These are phyloP conservation scores for Sporisorium reilianum DNA, from an alignment of 1,284 basidiomycete genomes.

Conservation along the genomic window DNA sequence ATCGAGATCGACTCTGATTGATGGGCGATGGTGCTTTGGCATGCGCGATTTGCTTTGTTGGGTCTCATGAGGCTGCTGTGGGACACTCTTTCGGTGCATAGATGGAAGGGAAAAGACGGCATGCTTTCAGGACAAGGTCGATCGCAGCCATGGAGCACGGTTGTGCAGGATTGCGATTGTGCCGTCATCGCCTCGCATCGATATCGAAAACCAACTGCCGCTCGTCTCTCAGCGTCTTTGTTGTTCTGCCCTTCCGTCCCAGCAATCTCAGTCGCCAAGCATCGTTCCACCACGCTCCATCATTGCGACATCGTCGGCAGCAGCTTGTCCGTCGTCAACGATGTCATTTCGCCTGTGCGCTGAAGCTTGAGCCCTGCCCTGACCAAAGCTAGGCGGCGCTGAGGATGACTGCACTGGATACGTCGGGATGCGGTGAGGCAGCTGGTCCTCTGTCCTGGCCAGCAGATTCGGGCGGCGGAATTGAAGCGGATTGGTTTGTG, in stretches of 20 bases:
- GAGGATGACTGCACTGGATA: background rate
- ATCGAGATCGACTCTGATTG: conserved; percentile 63
- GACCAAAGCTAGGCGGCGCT: background rate
- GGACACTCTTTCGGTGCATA: background rate
- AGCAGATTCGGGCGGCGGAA: conserved; percentile 6
- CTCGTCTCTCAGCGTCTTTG: background rate
- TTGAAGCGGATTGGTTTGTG: background rate
- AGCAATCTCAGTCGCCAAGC: conserved; percentile 9
- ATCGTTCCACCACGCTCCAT: conserved; percentile 8
- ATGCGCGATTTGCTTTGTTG: background rate
- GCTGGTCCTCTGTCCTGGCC: conserved; percentile 7
- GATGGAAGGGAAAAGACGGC: too few species aligned
- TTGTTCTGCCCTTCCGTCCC: background rate
- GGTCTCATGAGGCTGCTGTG: background rate
- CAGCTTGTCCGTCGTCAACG: background rate
- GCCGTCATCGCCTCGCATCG: background rate
- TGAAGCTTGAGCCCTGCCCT: too few species aligned
- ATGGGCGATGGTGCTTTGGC: background rate
- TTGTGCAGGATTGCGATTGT: background rate
- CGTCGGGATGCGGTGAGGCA: background rate
- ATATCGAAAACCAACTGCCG: background rate
- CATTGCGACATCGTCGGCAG: conserved; percentile 5
- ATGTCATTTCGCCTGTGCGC: too few species aligned
- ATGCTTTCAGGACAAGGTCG: background rate
- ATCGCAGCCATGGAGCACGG: background rate